A percentile compares a stretch with the other conserved stretches of the same genome.
These are phyloP conservation scores for Nitzschia inconspicua DNA, from an alignment of 108 stramenopile genomes.

Conservation along the genomic window DNA sequence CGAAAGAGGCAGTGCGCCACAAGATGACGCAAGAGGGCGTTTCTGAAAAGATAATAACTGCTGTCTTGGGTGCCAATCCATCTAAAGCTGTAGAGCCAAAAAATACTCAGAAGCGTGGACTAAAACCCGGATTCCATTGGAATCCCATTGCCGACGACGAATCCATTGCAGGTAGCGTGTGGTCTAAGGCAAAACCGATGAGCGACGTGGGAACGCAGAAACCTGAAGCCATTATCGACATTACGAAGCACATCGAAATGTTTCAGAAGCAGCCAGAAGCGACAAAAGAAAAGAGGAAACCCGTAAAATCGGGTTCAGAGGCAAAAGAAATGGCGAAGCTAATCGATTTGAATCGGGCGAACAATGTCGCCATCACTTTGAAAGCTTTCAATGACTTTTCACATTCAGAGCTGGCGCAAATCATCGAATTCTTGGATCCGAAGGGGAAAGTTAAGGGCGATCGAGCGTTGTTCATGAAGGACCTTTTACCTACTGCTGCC, in stretches of 20 bases:
- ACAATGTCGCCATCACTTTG: constrained; percentile 82
- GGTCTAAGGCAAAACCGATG: constrained; percentile 39
- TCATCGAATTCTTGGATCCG: constrained; percentile 77
- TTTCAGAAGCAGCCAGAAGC: constrained; percentile 68
- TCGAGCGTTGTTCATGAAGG: constrained; percentile 70
- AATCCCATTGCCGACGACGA: constrained; percentile 57
- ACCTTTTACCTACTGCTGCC: constrained; percentile 66
- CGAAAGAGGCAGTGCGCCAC: constrained; percentile 62
- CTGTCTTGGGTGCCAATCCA: constrained; percentile 52
- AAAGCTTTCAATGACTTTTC: constrained; percentile 84
- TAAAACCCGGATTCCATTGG: constrained; percentile 68
- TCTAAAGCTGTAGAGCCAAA: constrained; percentile 21
- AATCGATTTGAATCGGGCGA: constrained; percentile 71
- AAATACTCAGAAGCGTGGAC: constrained; percentile 1
- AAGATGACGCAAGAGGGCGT: constrained; percentile 77
- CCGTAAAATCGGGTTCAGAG: constrained; percentile 20
- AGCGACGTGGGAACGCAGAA: constrained; percentile 25
- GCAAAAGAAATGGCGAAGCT: constrained; percentile 64
- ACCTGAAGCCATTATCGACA: constrained; percentile 38
- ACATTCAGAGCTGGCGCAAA: constrained; percentile 58
- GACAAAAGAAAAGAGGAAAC: constrained; percentile 16
- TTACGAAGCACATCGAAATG: constrained; percentile 70
- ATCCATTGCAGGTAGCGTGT: constrained; percentile 58
- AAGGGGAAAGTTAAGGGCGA: constrained; percentile 66
- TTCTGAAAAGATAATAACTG: constrained; percentile 59